phyloP scores from a whole-genome alignment of 1,284 basidiomycete genomes.

The Rhodofomes roseus region DNA sequence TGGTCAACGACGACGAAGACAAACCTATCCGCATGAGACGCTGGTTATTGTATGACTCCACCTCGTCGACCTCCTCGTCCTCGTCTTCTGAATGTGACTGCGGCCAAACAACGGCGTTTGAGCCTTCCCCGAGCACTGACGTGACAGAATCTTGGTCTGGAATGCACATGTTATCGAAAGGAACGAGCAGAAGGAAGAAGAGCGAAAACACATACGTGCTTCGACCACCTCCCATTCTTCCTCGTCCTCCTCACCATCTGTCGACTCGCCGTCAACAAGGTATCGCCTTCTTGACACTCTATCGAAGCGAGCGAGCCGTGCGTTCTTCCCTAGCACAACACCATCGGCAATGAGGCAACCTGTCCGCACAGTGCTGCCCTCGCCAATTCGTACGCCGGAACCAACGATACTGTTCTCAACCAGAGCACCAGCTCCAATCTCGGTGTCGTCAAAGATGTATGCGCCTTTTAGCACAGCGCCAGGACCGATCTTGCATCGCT shows the following conservation, averaged over 20 bases:
- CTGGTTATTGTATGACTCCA: slow-evolving; percentile 60
- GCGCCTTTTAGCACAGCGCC: slow-evolving; percentile 65
- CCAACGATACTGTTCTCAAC: slow-evolving; percentile 82
- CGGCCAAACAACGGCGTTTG: slow-evolving; percentile 75
- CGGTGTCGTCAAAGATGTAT: slow-evolving; percentile 80
- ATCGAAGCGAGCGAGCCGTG: slow-evolving; percentile 67
- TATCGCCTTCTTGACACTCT: slow-evolving; percentile 57
- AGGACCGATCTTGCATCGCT: slow-evolving; percentile 65
- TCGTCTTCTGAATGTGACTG: slow-evolving; percentile 42
- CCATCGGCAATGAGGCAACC: slow-evolving; percentile 82
- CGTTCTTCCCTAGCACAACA: slow-evolving; percentile 73
- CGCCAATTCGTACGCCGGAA: slow-evolving; percentile 67
- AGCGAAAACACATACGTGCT: slow-evolving; percentile 41
- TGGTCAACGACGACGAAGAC: slow-evolving; percentile 8
- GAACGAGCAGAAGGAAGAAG: not conserved
- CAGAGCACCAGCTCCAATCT: slow-evolving; percentile 73
- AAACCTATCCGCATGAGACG: slow-evolving; percentile 70
- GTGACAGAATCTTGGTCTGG: slow-evolving; percentile 43
- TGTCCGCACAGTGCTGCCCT: slow-evolving; percentile 54
- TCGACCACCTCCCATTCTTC: slow-evolving; percentile 67
- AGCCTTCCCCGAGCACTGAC: slow-evolving; percentile 49
- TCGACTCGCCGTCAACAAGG: slow-evolving; percentile 31
- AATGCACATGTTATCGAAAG: not conserved
- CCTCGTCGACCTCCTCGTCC: slow-evolving; percentile 57
- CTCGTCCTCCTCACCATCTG: slow-evolving; percentile 39